Conservation (phyloP, 108 stramenopile species). For the Pseudonitzschia delicatissima region DNA sequence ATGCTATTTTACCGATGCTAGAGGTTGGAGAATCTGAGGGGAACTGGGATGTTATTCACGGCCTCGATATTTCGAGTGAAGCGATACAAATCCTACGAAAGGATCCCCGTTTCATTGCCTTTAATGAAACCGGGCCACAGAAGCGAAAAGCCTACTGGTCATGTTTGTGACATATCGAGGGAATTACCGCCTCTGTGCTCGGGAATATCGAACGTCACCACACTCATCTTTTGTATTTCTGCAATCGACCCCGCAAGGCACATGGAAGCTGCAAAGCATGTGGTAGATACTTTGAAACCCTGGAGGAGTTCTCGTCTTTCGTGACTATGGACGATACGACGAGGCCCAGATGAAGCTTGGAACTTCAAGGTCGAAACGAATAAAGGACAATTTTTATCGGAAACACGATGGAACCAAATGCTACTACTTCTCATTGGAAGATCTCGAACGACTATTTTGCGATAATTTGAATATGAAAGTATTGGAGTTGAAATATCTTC, state of each 20-base stretch:
- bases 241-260: conserved; percentile 60
- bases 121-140: conserved; percentile 17
- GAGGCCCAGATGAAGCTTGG: conserved; percentile 76
- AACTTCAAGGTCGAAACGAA: conserved; percentile 39
- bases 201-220: conserved; percentile 52
- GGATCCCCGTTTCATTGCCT: conserved; percentile 52
- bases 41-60: conserved; percentile 35
- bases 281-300: conserved; percentile 51
- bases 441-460: conserved; percentile 54
- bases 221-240: conserved; percentile 83
- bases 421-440: conserved; percentile 71
- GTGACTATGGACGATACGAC: conserved; percentile 89
- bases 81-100: conserved; percentile 59
- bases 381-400: conserved; percentile 69
- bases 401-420: conserved; percentile 60
- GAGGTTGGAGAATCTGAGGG: conserved; percentile 22
- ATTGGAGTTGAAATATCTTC: conserved; percentile 60
- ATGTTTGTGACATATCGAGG: conserved; percentile 44
- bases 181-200: conserved; percentile 33
- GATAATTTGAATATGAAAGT: conserved; percentile 47
- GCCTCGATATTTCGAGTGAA: conserved; percentile 59
- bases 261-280: conserved; percentile 46
- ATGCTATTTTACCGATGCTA: conserved; percentile 70
- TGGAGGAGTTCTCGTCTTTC: conserved; percentile 73
- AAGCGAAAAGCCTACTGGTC: conserved; percentile 46